Percentiles rank a stretch among this genome's conserved stretches.
Evolutionary conservation across 441 rosid genomes (phyloP).

Genomic region (Adansonia grandidieri): DNA sequence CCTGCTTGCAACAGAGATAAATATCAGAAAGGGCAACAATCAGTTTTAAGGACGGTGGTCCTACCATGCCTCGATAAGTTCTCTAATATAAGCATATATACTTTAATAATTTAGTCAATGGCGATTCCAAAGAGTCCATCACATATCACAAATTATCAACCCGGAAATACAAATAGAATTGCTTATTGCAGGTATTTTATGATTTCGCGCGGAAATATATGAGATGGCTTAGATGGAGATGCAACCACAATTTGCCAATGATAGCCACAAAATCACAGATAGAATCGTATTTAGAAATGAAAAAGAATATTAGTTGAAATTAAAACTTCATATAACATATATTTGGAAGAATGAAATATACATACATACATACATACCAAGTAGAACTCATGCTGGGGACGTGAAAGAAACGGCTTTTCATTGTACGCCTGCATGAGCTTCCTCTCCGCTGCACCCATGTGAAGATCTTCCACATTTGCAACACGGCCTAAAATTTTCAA

Average conservation of each 20-base stretch:
- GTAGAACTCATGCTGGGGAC: constrained; percentile 86
- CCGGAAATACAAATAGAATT: background rate
- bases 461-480: constrained; percentile 82
- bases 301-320: too few species aligned
- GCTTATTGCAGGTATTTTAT: background rate
- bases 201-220: background rate
- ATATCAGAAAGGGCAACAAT: background rate
- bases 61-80: background rate
- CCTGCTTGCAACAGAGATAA: background rate
- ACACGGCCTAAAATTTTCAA: constrained; percentile 90
- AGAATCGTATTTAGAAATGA: too few species aligned
- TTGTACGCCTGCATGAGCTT: constrained; percentile 92
- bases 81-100: background rate
- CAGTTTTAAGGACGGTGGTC: background rate
- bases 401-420: constrained; percentile 94
- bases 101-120: background rate
- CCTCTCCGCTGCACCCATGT: constrained; percentile 77
- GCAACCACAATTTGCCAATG: too few species aligned
- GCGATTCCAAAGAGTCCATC: background rate
- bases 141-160: background rate
- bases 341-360: background rate
- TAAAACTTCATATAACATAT: background rate
- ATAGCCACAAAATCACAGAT: too few species aligned
- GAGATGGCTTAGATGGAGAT: background rate
- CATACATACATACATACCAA: constrained; percentile 36